Percentiles rank a stretch among this genome's conserved stretches.
Evolutionary conservation across 805 yeast species (phyloP).

Genomic region (Debaryomyces tyrocola): DNA sequence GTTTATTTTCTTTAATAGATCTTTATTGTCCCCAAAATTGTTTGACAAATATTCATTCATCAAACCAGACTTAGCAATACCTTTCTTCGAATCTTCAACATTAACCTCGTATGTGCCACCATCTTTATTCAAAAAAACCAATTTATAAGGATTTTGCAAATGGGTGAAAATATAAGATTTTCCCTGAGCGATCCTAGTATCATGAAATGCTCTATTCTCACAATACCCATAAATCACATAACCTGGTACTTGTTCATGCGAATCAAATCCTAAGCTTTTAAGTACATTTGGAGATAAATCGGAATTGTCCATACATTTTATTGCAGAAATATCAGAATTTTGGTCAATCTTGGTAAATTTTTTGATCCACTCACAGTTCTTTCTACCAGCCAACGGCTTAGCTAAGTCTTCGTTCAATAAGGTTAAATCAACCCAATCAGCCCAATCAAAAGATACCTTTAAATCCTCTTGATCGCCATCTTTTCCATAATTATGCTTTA

Average conservation of each 20-base stretch:
- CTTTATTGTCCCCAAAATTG: slow-evolving; percentile 1
- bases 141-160: slow-evolving; percentile 16
- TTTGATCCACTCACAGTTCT: slow-evolving; percentile 17
- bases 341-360: slow-evolving; percentile 7
- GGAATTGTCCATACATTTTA: slow-evolving; percentile 18
- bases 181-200: slow-evolving; percentile 11
- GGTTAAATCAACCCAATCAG: slow-evolving; percentile 27
- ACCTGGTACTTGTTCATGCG: slow-evolving; percentile 27
- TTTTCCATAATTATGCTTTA: slow-evolving; percentile 2
- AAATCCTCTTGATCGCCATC: slow-evolving; percentile 4
- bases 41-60: slow-evolving; percentile 11
- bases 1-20: slow-evolving; percentile 1
- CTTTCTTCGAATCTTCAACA: slow-evolving; percentile 9
- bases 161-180: slow-evolving; percentile 17
- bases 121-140: slow-evolving; percentile 12
- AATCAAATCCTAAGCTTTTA: slow-evolving; percentile 18
- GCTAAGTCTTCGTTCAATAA: slow-evolving; percentile 13
- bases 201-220: slow-evolving; percentile 10
- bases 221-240: slow-evolving; percentile 17
- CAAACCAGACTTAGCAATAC: slow-evolving; percentile 11
- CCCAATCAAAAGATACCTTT: slow-evolving; percentile 29
- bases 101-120: slow-evolving; percentile 19
- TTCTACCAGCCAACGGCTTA: slow-evolving; percentile 10
- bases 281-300: slow-evolving; percentile 18
- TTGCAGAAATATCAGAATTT: slow-evolving; percentile 7